phyloP scores from a whole-genome alignment of 2,329 filamentous ascomycete species.

The Phialocephala sp. region DNA sequence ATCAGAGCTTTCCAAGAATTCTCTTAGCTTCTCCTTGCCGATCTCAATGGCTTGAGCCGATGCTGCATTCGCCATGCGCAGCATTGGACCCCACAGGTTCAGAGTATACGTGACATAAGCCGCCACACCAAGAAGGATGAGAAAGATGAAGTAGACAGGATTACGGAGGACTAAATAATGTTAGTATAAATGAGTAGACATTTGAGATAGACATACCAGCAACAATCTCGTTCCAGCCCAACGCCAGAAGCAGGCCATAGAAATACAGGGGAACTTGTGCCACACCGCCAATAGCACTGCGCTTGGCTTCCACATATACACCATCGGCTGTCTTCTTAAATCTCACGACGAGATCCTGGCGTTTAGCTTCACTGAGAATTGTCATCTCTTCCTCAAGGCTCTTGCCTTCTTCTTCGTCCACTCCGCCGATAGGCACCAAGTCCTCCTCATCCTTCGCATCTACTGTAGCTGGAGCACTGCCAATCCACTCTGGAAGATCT shows the following conservation, averaged over 20 bases:
- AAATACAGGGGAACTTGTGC: conserved; percentile 95
- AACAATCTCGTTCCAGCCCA: conserved; percentile 99
- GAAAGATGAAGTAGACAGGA: conserved; percentile 87
- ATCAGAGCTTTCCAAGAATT: conserved; percentile 89
- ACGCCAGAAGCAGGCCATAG: conserved; percentile 83
- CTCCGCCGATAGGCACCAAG: conserved; percentile 83
- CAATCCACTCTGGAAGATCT: conserved; percentile 84
- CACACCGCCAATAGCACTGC: conserved; percentile 93
- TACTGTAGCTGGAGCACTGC: conserved; percentile 73
- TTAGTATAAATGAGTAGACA: conserved; percentile 22
- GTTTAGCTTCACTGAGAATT: conserved; percentile 86
- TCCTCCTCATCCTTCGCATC: conserved; percentile 90
- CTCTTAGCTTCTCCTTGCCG: conserved; percentile 86
- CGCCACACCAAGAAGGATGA: conserved; percentile 76
- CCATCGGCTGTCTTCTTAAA: conserved; percentile 99
- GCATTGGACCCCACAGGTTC: conserved; percentile 94
- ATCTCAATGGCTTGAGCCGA: conserved; percentile 86
- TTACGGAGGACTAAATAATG: conserved; percentile 78
- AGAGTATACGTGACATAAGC: conserved; percentile 92
- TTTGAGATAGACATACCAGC: conserved; percentile 68
- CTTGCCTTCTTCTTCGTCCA: conserved; percentile 94
- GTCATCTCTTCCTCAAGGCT: conserved; percentile 96
- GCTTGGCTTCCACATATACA: conserved; percentile 97
- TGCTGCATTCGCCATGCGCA: conserved; percentile 93
- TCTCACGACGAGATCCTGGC: conserved; percentile 87